Percentiles rank a stretch among this genome's conserved stretches.
phyloP scores from a whole-genome alignment of 768 basidiomycete species.

The Leucocoprinus sp. region DNA sequence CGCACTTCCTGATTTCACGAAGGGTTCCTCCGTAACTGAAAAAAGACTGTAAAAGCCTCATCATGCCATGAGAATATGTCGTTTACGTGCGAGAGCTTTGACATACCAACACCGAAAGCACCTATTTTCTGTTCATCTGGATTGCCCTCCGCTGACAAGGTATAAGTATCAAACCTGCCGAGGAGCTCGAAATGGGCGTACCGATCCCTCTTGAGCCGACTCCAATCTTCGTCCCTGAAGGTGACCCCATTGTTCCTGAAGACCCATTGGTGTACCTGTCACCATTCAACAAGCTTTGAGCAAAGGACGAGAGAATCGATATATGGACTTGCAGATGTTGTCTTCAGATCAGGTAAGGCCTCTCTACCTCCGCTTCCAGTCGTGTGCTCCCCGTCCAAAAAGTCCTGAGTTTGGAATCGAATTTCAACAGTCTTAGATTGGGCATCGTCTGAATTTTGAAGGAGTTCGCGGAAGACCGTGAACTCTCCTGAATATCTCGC shows the following conservation, averaged over 20 bases:
- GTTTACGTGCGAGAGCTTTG: not conserved
- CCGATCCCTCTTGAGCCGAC: constrained; percentile 83
- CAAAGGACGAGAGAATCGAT: not conserved
- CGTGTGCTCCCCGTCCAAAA: constrained; percentile 24
- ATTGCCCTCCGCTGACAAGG: constrained; percentile 71
- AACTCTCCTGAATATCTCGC: constrained; percentile 95
- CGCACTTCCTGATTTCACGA: constrained; percentile 72
- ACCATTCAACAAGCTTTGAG: not conserved
- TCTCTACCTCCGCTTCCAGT: not conserved
- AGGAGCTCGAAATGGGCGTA: constrained; percentile 19
- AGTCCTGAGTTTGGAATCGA: constrained; percentile 60
- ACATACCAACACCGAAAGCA: constrained; percentile 80
- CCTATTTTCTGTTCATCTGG: constrained; percentile 94
- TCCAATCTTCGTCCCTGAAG: constrained; percentile 87
- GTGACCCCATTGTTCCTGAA: constrained; percentile 83
- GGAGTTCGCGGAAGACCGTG: constrained; percentile 74
- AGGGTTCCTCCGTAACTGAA: constrained; percentile 77
- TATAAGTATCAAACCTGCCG: not conserved
- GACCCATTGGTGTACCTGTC: constrained; percentile 69
- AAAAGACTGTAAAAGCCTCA: constrained; percentile 73
- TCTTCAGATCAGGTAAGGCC: constrained; percentile 55
- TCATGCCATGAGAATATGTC: not conserved
- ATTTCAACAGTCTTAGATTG: constrained; percentile 71
- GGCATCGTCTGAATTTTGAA: constrained; percentile 96
- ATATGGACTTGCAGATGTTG: constrained; percentile 42